Percentiles rank a stretch among this genome's conserved stretches.
Conservation (phyloP, 1,139 yeast genomes). For the Spathaspora sp. region DNA sequence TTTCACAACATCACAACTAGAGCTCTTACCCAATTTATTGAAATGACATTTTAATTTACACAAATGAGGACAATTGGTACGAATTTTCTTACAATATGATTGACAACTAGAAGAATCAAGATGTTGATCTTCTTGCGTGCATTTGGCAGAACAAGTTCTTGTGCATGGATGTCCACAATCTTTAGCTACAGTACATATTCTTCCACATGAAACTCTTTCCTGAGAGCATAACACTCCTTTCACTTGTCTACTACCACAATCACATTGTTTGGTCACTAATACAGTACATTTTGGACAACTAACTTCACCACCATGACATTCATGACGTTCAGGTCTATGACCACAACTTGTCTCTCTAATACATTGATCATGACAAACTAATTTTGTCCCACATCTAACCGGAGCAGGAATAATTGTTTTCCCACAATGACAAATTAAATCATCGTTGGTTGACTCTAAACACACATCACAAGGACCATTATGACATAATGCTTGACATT, state of each 20-base stretch:
- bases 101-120: constrained; percentile 46
- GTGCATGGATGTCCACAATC: constrained; percentile 74
- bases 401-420: constrained; percentile 80
- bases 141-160: constrained; percentile 50
- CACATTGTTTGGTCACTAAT: constrained; percentile 61
- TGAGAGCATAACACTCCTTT: constrained; percentile 75
- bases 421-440: constrained; percentile 83
- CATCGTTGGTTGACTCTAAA: constrained; percentile 78
- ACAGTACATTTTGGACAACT: constrained; percentile 80
- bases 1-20: constrained; percentile 33
- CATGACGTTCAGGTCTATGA: constrained; percentile 69
- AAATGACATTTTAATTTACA: constrained; percentile 69
- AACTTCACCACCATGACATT: constrained; percentile 66
- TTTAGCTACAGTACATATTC: constrained; percentile 55
- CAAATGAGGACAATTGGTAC: constrained; percentile 60
- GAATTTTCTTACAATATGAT: constrained; percentile 51
- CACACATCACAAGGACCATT: constrained; percentile 85
- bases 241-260: constrained; percentile 64
- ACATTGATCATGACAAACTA: constrained; percentile 72
- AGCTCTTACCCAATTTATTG: constrained; percentile 36
- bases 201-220: constrained; percentile 69
- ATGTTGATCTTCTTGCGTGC: constrained; percentile 34
- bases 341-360: constrained; percentile 65
- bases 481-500: constrained; percentile 77
- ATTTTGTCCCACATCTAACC: constrained; percentile 81